Evolutionary conservation across 2,329 filamentous ascomycete species (phyloP).

Genomic region (Ophiocordyceps sinensis): DNA sequence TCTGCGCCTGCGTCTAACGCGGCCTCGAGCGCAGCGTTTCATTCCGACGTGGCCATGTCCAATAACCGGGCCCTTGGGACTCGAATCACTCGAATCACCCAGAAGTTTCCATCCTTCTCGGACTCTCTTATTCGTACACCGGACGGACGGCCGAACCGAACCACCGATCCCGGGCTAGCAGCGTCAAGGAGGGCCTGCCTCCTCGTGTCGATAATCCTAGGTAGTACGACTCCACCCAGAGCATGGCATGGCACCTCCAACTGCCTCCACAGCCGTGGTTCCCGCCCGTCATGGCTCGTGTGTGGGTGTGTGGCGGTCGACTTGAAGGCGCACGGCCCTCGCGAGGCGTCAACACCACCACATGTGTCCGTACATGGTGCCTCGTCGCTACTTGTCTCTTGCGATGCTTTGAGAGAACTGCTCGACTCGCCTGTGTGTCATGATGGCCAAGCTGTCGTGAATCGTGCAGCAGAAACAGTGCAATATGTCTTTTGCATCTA

Average conservation of each 20-base stretch:
- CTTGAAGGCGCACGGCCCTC: constrained; percentile 1
- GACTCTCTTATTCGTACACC: background rate
- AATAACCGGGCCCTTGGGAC: background rate
- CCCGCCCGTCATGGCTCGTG: background rate
- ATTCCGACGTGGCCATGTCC: background rate
- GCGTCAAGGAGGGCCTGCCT: too few relatives aligned
- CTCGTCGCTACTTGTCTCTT: background rate
- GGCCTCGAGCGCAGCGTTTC: background rate
- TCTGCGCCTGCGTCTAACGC: background rate
- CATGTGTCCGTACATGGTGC: background rate
- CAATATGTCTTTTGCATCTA: background rate
- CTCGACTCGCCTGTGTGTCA: too few relatives aligned
- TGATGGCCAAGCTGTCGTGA: too few relatives aligned
- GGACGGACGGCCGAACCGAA: too few relatives aligned
- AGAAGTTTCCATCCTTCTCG: background rate
- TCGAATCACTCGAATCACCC: too few relatives aligned
- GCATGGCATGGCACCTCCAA: background rate
- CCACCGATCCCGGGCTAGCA: background rate
- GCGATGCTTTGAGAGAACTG: background rate
- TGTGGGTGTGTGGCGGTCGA: background rate
- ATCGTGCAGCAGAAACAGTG: background rate
- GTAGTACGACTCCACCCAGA: background rate
- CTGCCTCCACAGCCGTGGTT: constrained; percentile 1
- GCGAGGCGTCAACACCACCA: background rate
- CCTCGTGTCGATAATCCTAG: background rate